Conservation (phyloP, 2,329 filamentous ascomycete genomes). For the Xylariomycetidae sp. region DNA sequence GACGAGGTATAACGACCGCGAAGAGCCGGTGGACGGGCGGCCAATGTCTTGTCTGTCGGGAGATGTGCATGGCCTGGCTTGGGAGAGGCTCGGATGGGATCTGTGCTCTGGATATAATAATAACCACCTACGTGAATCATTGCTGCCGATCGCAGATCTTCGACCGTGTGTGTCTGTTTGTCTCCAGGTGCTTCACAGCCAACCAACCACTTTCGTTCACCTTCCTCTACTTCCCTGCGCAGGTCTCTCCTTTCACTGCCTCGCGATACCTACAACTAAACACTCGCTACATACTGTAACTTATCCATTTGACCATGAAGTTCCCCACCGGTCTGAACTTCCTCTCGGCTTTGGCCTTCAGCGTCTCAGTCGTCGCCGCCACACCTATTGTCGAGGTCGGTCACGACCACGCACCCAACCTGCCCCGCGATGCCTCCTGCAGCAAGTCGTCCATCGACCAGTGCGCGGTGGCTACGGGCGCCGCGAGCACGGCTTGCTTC, state of each 20-base stretch:
- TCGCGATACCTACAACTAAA: not conserved
- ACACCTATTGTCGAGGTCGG: too few species aligned
- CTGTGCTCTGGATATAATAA: too few species aligned
- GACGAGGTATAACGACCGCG: too few species aligned
- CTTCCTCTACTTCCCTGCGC: constrained; percentile 2
- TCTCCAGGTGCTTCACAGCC: constrained; percentile 4
- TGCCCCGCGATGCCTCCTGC: constrained; percentile 4
- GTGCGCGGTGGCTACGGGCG: constrained; percentile 13
- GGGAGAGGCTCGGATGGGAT: too few species aligned
- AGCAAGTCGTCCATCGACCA: constrained; percentile 8
- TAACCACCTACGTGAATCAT: too few species aligned
- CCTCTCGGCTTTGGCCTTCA: constrained; percentile 6
- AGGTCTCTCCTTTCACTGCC: not conserved
- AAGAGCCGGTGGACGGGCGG: too few species aligned
- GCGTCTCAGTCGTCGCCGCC: constrained; percentile 7
- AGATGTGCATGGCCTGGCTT: too few species aligned
- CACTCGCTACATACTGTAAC: not conserved
- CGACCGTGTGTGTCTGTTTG: constrained; percentile 11
- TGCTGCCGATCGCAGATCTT: constrained; percentile 17
- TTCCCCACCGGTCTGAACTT: constrained; percentile 5
- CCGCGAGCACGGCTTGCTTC: constrained; percentile 16
- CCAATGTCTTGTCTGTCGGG: too few species aligned
- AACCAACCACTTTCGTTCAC: constrained; percentile 13
- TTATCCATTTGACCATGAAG: constrained; percentile 6
- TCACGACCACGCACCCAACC: constrained; percentile 1